Base-by-base conservation (phyloP, 768 basidiomycete species). In the Kwoniella sp. region DNA sequence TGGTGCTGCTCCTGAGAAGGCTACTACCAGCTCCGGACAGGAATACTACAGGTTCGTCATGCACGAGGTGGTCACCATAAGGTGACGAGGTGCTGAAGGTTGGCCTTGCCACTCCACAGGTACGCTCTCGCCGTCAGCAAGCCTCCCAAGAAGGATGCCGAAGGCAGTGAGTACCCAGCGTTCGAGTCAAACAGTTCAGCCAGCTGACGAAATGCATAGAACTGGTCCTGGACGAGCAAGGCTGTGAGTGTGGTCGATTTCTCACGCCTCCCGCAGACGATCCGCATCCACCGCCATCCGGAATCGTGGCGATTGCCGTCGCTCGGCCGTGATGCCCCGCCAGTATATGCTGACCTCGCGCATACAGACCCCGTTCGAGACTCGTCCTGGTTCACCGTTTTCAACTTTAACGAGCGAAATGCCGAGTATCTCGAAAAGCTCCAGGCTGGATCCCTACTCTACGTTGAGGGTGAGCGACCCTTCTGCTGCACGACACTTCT, bases 361-460 rank as follows among this genome's bases (percentile, higher is more conserved):
- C 3, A 38, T 38, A 5, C 23, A 57, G 56, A 57, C 34, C 57
- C 57, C n/a, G 36, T 53, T n/a, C 43, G 57, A 38, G 57, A 58
- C 3, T 50, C 57, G 12, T 47, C 40, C 32, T 53, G 57, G 57
- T 58, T 48, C 51, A 58, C 57, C 51, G 48, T 58, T 12, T 58
- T 58, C 47, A 47, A 52, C 40, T 58, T 58, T 42, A 36, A 42
- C 27, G 46, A 53, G 7, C 28, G 33, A 9, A 42, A 50, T 17
- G 50, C 50, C 14, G 57, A 51, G 38, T 23, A 19, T 26, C 29
- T 53, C 11, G 23, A 48, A 20, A 53, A 52, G 17, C 41, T 58
- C 40, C 40, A 58, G 33, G 39, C 57, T 34, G 57, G 57, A 38
- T 40, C 45, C 10, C 36, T 53, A 28, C 37, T 58, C 15, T 42